These are phyloP conservation scores for Domatiomyces globalis DNA, from an alignment of 2,329 filamentous ascomycete genomes.

Conservation along the genomic window DNA sequence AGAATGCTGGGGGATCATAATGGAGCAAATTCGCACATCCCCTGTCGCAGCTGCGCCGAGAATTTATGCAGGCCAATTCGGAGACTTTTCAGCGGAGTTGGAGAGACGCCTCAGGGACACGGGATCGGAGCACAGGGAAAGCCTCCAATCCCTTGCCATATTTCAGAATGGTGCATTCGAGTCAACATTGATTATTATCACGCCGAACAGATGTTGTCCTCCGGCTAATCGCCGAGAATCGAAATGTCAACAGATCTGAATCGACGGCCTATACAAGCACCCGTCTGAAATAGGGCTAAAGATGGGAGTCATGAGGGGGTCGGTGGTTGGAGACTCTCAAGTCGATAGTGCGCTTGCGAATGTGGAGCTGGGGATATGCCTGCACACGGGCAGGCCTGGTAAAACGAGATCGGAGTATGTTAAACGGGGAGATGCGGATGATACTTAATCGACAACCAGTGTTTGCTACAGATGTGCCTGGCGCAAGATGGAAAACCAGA, in stretches of 20 bases:
- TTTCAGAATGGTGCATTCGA: background rate
- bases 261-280: constrained; percentile 15
- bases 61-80: no score
- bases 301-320: constrained; percentile 34
- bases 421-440: constrained; percentile 53
- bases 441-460: constrained; percentile 47
- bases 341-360: constrained; percentile 32
- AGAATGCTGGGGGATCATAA: no score
- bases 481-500: constrained; percentile 47
- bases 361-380: constrained; percentile 44
- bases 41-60: no score
- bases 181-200: background rate
- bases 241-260: background rate
- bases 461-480: constrained; percentile 46
- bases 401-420: constrained; percentile 45
- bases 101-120: constrained; percentile 46
- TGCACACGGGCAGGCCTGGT: constrained; percentile 51
- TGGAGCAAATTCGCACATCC: no score
- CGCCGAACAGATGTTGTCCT: background rate
- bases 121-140: constrained; percentile 17
- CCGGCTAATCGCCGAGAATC: background rate
- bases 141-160: background rate
- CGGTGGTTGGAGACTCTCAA: constrained; percentile 47
- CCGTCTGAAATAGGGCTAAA: constrained; percentile 49
- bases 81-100: constrained; percentile 40